Base-by-base conservation (phyloP, 257 asterid genomes). In the Fraxinus americana region DNA sequence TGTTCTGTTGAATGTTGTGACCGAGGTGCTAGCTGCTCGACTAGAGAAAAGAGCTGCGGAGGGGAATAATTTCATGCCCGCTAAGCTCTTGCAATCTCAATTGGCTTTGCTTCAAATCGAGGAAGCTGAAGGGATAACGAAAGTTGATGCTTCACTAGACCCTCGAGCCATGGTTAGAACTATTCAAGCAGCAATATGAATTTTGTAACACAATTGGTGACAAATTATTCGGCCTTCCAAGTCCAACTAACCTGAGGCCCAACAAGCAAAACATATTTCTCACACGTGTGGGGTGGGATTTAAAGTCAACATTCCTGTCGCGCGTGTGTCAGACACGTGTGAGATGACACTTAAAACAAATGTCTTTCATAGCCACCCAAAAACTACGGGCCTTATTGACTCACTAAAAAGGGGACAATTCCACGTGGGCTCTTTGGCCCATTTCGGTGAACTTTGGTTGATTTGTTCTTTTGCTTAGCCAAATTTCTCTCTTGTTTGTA, bases 1-100 rank as follows among this genome's bases (percentile, higher is more conserved):
- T 78, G 83, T 95, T 65, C 59, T 88, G 82, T 74, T 95, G 86
- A 87, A 88, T 75, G 97, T 86, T 29, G 77, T 72, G 25, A 84
- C 87, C 5, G 92, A 88, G 79, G 86, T 93, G 70, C 91, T 95
- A 35, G 87, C 84, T 1, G 90, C 86, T 50, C 90, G 97, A 71
- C 82, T 95, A 73, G 90, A 85, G 77, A 88, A 78, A 72, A 70
- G 98, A 83, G 88, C 86, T 61, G 90, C 90, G 4, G 83, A 83
- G 67, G 98, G 94, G 80, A 84, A 86, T 19, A 97, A 95, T 86
- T 95, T 93, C 91, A 92, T 95, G 99, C 97, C 97, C 3, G 82
- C 92, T 38, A 85, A 77, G 38, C 93, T 95, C 52, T 87, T 95
- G 90, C 91, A 88, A 74, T 91, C 96, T 35, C 99, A 95, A 77